phyloP scores from a whole-genome alignment of 176 grass and related monocot species.

The Aegilops bicornis region DNA sequence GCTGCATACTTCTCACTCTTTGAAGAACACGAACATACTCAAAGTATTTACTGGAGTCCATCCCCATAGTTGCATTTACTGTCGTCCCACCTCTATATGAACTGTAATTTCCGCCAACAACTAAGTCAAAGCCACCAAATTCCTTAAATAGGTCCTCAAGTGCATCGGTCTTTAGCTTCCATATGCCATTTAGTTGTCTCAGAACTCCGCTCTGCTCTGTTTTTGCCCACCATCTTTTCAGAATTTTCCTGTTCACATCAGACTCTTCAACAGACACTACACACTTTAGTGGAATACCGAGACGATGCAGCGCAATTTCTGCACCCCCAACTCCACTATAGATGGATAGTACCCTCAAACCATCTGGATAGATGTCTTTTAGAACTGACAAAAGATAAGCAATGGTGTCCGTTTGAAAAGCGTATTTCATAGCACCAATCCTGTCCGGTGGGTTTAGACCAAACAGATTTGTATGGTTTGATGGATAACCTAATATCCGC shows the following conservation, averaged over 20 bases:
- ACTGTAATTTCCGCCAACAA: conserved; percentile 53
- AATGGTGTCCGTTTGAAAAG: conserved; percentile 67
- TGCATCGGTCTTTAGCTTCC: conserved; percentile 39
- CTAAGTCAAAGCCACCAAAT: conserved; percentile 80
- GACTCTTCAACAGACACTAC: conserved; percentile 77
- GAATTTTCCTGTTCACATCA: conserved; percentile 59
- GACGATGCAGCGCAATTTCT: conserved; percentile 58
- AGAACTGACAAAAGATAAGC: conserved; percentile 60
- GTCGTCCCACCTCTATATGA: conserved; percentile 34
- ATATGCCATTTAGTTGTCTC: conserved; percentile 50
- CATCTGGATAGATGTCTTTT: conserved; percentile 54
- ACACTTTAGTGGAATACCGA: conserved; percentile 73
- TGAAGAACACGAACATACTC: conserved; percentile 74
- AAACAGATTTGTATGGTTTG: conserved; percentile 56
- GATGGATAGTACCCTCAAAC: conserved; percentile 69
- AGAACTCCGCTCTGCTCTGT: conserved; percentile 59
- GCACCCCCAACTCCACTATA: conserved; percentile 75
- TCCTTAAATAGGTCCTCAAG: conserved; percentile 46
- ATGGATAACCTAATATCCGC: conserved; percentile 66
- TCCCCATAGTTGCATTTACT: conserved; percentile 58
- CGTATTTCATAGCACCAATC: conserved; percentile 44
- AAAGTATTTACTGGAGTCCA: conserved; percentile 57
- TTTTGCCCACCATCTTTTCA: conserved; percentile 72
- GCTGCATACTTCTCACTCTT: conserved; percentile 53
- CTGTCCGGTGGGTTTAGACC: conserved; percentile 43